Evolutionary conservation across 1,284 basidiomycete species (phyloP).

Genomic region (Irpex rosettiformis): DNA sequence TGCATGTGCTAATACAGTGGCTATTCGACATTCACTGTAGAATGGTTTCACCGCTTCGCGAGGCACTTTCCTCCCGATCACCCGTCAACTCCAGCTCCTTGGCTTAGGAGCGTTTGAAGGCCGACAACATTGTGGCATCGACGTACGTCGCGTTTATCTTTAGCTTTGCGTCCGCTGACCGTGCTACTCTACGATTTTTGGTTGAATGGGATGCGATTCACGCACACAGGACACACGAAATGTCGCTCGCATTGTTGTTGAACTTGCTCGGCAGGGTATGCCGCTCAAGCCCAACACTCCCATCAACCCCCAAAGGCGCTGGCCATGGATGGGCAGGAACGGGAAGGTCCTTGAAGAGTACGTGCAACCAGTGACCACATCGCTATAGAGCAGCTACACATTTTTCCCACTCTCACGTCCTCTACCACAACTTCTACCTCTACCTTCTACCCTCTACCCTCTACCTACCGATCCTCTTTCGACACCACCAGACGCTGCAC

Average conservation of each 20-base stretch:
- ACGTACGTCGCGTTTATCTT: conserved; percentile 52
- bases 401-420: not conserved
- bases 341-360: conserved; percentile 62
- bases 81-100: conserved; percentile 57
- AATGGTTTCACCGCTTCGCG: conserved; percentile 24
- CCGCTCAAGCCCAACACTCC: conserved; percentile 69
- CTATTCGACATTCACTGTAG: not conserved
- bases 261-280: conserved; percentile 66
- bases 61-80: conserved; percentile 53
- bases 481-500: no score
- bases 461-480: no score
- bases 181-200: not conserved
- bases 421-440: not conserved
- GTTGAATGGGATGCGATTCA: not conserved
- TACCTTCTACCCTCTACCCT: not conserved
- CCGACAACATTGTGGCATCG: conserved; percentile 82
- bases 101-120: conserved; percentile 70
- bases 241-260: conserved; percentile 73
- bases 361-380: conserved; percentile 15
- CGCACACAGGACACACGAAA: conserved; percentile 77
- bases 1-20: not conserved
- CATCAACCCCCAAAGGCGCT: conserved; percentile 65
- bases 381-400: not conserved
- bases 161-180: not conserved
- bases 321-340: conserved; percentile 79